Percentiles rank a stretch among this genome's conserved stretches.
phyloP scores from a whole-genome alignment of 1,284 basidiomycete species.

The Trichosporon inkin region DNA sequence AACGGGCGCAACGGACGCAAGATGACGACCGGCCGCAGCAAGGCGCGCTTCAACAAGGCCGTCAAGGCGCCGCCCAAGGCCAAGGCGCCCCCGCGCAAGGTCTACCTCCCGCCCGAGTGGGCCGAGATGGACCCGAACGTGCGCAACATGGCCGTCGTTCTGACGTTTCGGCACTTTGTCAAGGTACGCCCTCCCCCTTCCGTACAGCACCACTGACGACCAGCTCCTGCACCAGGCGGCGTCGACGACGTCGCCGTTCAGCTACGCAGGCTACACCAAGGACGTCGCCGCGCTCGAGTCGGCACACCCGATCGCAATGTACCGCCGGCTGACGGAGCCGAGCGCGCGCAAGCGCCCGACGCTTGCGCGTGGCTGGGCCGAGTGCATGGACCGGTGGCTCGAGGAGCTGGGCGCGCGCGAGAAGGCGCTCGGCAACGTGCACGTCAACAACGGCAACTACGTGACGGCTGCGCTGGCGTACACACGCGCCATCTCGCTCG shows the following conservation, averaged over 20 bases:
- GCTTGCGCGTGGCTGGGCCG: conserved; percentile 36
- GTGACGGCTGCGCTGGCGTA: conserved; percentile 43
- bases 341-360: conserved; percentile 29
- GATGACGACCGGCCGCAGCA: conserved; percentile 19
- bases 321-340: conserved; percentile 45
- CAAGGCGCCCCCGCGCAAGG: conserved; percentile 19
- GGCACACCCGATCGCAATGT: conserved; percentile 48
- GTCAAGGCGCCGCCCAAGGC: conserved; percentile 25
- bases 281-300: conserved; percentile 43
- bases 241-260: conserved; percentile 45
- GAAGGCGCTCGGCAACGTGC: conserved; percentile 48
- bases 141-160: conserved; percentile 47
- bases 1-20: conserved; percentile 27
- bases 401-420: conserved; percentile 49
- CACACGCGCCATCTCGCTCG: conserved; percentile 49
- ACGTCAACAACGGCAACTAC: conserved; percentile 37
- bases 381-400: conserved; percentile 51
- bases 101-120: conserved; percentile 47
- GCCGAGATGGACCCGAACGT: conserved; percentile 39
- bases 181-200: conserved; percentile 30
- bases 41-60: conserved; percentile 24
- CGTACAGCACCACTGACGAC: background rate
- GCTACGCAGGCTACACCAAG: conserved; percentile 41
- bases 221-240: conserved; percentile 48
- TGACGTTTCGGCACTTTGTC: conserved; percentile 50